Percentiles rank a stretch among this genome's conserved stretches.
Evolutionary conservation across 2,329 filamentous ascomycete species (phyloP).

Genomic region (Xylariaceae sp.): DNA sequence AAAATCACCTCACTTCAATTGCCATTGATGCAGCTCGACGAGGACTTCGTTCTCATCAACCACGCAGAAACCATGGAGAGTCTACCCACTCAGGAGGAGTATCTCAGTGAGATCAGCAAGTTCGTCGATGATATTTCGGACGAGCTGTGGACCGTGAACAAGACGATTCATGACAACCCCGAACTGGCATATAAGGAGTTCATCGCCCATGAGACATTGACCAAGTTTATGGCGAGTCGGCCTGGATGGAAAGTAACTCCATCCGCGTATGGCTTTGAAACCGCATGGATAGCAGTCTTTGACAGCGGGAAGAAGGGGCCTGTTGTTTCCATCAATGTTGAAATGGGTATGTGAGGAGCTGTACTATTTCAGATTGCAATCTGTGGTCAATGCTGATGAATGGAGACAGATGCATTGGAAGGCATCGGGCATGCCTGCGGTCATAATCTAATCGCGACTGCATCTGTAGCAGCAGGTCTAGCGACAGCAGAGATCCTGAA

Average conservation of each 20-base stretch:
- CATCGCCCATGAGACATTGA: conserved; percentile 46
- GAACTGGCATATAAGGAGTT: conserved; percentile 45
- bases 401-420: conserved; percentile 42
- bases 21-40: conserved; percentile 23
- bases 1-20: not conserved
- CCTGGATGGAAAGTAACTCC: conserved; percentile 46
- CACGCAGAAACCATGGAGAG: conserved; percentile 21
- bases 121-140: conserved; percentile 37
- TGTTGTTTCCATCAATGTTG: conserved; percentile 43
- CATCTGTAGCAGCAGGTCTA: conserved; percentile 43
- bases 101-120: conserved; percentile 35
- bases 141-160: conserved; percentile 42
- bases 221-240: conserved; percentile 40
- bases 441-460: conserved; percentile 49
- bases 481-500: conserved; percentile 43
- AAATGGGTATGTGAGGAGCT: conserved; percentile 37
- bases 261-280: conserved; percentile 47
- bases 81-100: conserved; percentile 17
- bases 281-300: conserved; percentile 48
- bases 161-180: conserved; percentile 48
- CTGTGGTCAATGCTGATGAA: conserved; percentile 11
- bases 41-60: conserved; percentile 28
- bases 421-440: conserved; percentile 50
- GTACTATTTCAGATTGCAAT: not conserved
- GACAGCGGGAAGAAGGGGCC: conserved; percentile 43